Percentiles rank a stretch among this genome's conserved stretches.
These are phyloP conservation scores for Penicillium sp. DNA, from an alignment of 2,329 filamentous ascomycete genomes.

Conservation along the genomic window DNA sequence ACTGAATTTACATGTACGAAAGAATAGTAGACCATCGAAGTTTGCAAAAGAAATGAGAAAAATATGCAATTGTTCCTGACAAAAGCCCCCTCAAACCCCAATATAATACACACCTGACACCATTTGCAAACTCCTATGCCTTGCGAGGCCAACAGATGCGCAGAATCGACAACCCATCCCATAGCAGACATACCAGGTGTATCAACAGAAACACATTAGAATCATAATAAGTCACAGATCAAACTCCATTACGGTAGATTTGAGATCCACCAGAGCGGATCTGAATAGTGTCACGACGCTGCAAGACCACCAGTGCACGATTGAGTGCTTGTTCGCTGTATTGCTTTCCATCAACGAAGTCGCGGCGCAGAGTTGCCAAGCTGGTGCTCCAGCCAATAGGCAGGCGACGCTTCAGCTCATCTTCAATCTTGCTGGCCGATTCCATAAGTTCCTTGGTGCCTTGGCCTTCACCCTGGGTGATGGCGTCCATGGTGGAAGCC, in stretches of 20 bases:
- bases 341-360: slow-evolving; percentile 88
- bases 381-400: slow-evolving; percentile 96
- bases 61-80: slow-evolving; percentile 11
- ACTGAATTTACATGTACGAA: background rate
- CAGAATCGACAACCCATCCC: slow-evolving; percentile 17
- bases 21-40: background rate
- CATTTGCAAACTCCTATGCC: slow-evolving; percentile 21
- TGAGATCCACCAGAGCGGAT: slow-evolving; percentile 51
- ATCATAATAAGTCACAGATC: slow-evolving; percentile 20
- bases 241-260: slow-evolving; percentile 50
- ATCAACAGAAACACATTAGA: slow-evolving; percentile 21
- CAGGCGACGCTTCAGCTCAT: slow-evolving; percentile 80
- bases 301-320: slow-evolving; percentile 78
- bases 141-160: slow-evolving; percentile 16
- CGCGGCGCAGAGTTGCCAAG: slow-evolving; percentile 76
- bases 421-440: slow-evolving; percentile 81
- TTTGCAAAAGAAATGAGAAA: background rate
- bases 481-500: slow-evolving; percentile 95
- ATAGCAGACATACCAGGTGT: slow-evolving; percentile 20
- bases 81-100: background rate
- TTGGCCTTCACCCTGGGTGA: slow-evolving; percentile 81
- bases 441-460: slow-evolving; percentile 88
- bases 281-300: slow-evolving; percentile 72
- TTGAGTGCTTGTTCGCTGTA: slow-evolving; percentile 86
- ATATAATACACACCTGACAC: slow-evolving; percentile 19